A percentile compares a stretch with the other conserved stretches of the same genome.
These are phyloP conservation scores for Aspergillus ruber DNA, from an alignment of 2,329 filamentous ascomycete genomes.

Conservation along the genomic window DNA sequence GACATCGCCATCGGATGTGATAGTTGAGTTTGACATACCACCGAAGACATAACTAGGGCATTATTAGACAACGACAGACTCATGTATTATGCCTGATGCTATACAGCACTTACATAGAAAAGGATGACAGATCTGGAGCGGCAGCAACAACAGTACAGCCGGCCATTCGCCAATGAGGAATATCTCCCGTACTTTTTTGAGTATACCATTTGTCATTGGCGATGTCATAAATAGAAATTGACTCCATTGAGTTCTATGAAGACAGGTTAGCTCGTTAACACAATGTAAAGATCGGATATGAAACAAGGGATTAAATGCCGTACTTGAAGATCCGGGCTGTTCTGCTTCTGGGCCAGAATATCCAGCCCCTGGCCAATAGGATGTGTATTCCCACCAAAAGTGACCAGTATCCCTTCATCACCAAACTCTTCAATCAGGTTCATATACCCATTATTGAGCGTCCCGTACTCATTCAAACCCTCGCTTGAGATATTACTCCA, in stretches of 20 bases:
- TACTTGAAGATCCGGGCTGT: no score
- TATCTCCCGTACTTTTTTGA: slow-evolving; percentile 3
- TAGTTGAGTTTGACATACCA: slow-evolving; percentile 1
- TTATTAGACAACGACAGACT: not conserved
- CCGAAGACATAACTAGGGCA: slow-evolving; percentile 3
- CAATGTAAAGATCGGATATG: no score
- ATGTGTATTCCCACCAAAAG: slow-evolving; percentile 6
- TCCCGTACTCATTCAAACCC: slow-evolving; percentile 3
- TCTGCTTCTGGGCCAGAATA: not conserved
- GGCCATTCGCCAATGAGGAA: slow-evolving; percentile 7
- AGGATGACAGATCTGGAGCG: slow-evolving; percentile 4
- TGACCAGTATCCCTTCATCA: slow-evolving; percentile 3
- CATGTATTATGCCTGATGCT: no score
- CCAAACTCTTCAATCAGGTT: slow-evolving; percentile 4
- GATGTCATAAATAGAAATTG: slow-evolving; percentile 3
- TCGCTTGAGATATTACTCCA: slow-evolving; percentile 4
- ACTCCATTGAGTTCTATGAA: slow-evolving; percentile 6
- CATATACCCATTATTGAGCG: slow-evolving; percentile 4
- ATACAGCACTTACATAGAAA: slow-evolving; percentile 4
- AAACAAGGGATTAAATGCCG: no score
- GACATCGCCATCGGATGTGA: slow-evolving; percentile 3
- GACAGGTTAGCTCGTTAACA: not conserved
- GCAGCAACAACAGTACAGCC: slow-evolving; percentile 4
- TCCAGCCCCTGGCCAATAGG: slow-evolving; percentile 3
- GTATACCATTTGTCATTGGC: slow-evolving; percentile 5